Percentiles rank a stretch among this genome's conserved stretches.
phyloP scores from a whole-genome alignment of 805 yeast species.

The Saturnispora galanensis region DNA sequence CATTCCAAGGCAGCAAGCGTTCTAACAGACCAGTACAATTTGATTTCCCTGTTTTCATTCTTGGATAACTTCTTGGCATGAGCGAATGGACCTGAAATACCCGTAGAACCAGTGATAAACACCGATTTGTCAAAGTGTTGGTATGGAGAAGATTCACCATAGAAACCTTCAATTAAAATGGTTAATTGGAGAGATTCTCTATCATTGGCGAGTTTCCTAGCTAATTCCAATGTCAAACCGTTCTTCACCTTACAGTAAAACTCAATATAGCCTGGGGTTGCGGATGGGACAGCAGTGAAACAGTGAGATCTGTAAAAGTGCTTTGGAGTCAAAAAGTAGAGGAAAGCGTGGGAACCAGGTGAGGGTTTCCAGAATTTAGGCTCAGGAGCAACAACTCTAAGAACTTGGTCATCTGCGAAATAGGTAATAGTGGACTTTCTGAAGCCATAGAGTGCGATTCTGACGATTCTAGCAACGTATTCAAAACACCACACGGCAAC shows the following conservation, averaged over 20 bases:
- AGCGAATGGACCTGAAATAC: constrained; percentile 51
- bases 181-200: constrained; percentile 20
- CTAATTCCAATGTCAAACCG: constrained; percentile 45
- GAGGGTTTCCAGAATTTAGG: constrained; percentile 40
- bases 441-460: constrained; percentile 31
- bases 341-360: constrained; percentile 53
- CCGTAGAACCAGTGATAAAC: constrained; percentile 66
- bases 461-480: constrained; percentile 35
- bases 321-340: constrained; percentile 44
- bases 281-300: constrained; percentile 43
- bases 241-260: constrained; percentile 42
- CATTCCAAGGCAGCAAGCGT: constrained; percentile 41
- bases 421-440: constrained; percentile 24
- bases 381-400: constrained; percentile 37
- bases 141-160: constrained; percentile 48
- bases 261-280: constrained; percentile 29
- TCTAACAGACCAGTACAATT: constrained; percentile 57
- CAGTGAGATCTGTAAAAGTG: constrained; percentile 54
- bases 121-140: constrained; percentile 44
- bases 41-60: constrained; percentile 26
- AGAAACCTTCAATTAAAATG: constrained; percentile 58
- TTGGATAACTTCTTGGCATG: constrained; percentile 30
- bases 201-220: constrained; percentile 19
- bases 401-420: constrained; percentile 36
- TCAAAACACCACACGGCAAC: constrained; percentile 47